Conservation (phyloP, 192 early-diverging fungal species). For the Glomus cerebriforme region DNA sequence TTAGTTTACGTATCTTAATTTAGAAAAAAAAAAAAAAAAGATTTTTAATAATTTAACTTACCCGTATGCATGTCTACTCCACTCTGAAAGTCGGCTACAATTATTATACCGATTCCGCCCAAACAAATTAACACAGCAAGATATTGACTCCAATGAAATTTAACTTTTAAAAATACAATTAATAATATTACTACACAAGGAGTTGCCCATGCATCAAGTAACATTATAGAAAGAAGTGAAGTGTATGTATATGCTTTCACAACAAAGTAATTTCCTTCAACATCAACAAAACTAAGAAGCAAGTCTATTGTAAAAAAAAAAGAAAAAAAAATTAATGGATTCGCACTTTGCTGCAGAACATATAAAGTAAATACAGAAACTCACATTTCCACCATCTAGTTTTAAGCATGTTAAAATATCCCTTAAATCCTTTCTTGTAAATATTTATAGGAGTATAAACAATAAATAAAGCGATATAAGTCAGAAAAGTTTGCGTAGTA, state of each 20-base stretch:
- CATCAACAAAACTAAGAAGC: slow-evolving; percentile 67
- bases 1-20: neutral
- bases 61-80: slow-evolving; percentile 49
- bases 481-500: slow-evolving; percentile 73
- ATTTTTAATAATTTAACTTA: neutral
- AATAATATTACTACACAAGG: slow-evolving; percentile 74
- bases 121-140: slow-evolving; percentile 69
- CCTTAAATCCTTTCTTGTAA: slow-evolving; percentile 51
- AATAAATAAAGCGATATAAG: slow-evolving; percentile 69
- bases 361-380: slow-evolving; percentile 4
- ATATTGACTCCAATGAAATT: slow-evolving; percentile 68
- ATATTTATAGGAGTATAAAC: slow-evolving; percentile 55
- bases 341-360: neutral
- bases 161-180: slow-evolving; percentile 62
- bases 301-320: slow-evolving; percentile 40
- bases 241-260: slow-evolving; percentile 79
- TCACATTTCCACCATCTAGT: slow-evolving; percentile 50
- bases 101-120: slow-evolving; percentile 67
- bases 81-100: slow-evolving; percentile 65
- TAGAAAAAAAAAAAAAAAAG: neutral
- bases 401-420: slow-evolving; percentile 48
- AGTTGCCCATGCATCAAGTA: slow-evolving; percentile 77
- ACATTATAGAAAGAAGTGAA: slow-evolving; percentile 73
- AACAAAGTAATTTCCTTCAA: slow-evolving; percentile 83
- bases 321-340: slow-evolving; percentile 29